phyloP scores from a whole-genome alignment of 169 alveolate genomes.

The Perkinsus chesapeaki region DNA sequence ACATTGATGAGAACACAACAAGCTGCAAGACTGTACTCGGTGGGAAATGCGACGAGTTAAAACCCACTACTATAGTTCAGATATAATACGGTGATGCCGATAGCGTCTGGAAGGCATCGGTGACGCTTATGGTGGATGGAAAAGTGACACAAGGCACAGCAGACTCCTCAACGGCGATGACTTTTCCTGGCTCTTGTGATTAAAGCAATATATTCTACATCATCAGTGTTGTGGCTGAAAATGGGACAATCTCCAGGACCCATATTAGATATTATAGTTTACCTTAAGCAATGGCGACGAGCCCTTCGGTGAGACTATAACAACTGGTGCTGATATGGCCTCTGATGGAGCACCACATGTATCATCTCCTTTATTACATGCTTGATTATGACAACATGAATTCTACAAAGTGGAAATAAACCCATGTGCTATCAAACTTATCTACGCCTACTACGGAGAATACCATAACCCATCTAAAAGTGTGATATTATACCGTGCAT shows the following conservation, averaged over 20 bases:
- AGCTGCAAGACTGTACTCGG: not conserved
- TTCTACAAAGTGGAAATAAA: not conserved
- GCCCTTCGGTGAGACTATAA: not conserved
- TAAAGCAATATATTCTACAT: too few species aligned
- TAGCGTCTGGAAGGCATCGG: too few species aligned
- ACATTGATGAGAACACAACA: not conserved
- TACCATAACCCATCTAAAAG: too few species aligned
- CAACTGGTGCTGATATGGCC: not conserved
- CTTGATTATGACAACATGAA: not conserved
- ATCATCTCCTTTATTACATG: not conserved
- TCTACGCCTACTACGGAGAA: too few species aligned
- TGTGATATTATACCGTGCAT: too few species aligned
- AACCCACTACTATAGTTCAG: not conserved
- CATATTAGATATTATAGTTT: too few species aligned
- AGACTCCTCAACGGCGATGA: too few species aligned
- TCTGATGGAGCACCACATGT: not conserved
- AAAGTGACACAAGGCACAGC: too few species aligned
- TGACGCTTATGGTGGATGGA: too few species aligned
- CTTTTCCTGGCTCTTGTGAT: too few species aligned
- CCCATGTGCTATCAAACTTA: not conserved
- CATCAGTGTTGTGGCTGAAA: too few species aligned
- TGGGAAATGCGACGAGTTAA: not conserved
- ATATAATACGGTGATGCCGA: not conserved
- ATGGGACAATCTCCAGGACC: too few species aligned
- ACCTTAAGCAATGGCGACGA: not conserved